Evolutionary conservation across 108 stramenopile species (phyloP), one percentile per base, ranked within the genome.

Genomic region (Fragilariopsis cylindrus): DNA sequence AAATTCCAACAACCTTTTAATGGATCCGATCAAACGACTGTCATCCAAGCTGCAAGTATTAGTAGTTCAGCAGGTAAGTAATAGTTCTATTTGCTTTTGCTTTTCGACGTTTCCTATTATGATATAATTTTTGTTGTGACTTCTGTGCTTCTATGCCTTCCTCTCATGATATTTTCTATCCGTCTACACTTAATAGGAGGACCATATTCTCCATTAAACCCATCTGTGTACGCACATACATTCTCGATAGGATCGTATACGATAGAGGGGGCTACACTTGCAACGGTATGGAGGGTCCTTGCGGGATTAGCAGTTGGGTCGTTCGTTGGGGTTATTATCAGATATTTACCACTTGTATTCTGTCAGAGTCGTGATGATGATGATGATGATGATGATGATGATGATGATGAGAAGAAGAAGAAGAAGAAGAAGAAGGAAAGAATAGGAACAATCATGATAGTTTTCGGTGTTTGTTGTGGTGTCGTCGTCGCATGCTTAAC

Each of bases 231-330:
- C 58, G 8, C 16, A 9, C 58, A 60, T 8, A 19, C 7, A 3
- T 60, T 60, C 21, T 60, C 58, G 8, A 60, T 60, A 30, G 4
- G 19, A 7, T n/a, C 8, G 39, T n/a, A 60, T n/a, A 41, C 58
- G 58, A 60, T 77, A 15, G 54, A 65, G 55, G 67, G 41, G 39
- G 57, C 5, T 13, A 69, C 65, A 46, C 41, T 53, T 12, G 21
- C 7, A 11, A 71, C 40, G 40, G 19, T 63, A 5, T 72, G 60
- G 70, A 44, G 76, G 42, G 71, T 71, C 9, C 39, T 72, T 13
- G 76, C 71, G 18, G 76, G 76, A 8, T 65, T 72, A 18, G 70
- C 76, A 9, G 65, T 53, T 49, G 74, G 74, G 19, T 11, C 69
- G 9, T 11, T 60, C 15, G 68, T 40, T 49, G 55, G 49, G 18